Percentiles rank a stretch among this genome's conserved stretches.
Evolutionary conservation across 179 eudicot genomes (phyloP).

Genomic region (Camellia oleifera): DNA sequence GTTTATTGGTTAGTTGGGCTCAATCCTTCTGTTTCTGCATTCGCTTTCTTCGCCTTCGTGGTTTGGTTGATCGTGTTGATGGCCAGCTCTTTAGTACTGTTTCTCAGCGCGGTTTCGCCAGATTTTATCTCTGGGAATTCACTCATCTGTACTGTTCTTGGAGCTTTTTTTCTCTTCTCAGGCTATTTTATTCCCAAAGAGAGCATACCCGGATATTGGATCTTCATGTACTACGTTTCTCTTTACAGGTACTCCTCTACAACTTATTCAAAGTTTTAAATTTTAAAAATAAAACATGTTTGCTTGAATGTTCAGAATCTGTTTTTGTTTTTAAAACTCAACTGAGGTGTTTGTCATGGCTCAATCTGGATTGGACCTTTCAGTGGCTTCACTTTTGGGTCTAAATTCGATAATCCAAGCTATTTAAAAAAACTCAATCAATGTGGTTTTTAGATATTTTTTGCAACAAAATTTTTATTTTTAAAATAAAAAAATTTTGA

Average conservation of each 20-base stretch:
- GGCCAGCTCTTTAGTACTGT: constrained; percentile 94
- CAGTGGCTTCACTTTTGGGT: no score
- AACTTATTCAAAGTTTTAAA: no score
- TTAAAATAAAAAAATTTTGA: no score
- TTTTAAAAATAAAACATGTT: no score
- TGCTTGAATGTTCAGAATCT: no score
- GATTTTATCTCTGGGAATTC: constrained; percentile 93
- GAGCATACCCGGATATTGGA: constrained; percentile 81
- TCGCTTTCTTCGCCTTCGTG: constrained; percentile 55
- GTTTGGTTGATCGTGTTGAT: constrained; percentile 85
- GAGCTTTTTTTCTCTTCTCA: constrained; percentile 84
- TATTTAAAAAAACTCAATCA: no score
- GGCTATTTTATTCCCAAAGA: constrained; percentile 93
- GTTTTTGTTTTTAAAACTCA: no score
- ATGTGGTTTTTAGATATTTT: no score
- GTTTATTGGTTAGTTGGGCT: constrained; percentile 90
- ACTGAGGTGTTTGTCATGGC: no score
- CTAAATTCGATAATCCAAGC: no score
- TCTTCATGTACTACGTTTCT: constrained; percentile 90
- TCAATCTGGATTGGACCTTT: no score
- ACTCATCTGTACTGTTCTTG: constrained; percentile 76
- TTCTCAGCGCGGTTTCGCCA: constrained; percentile 72
- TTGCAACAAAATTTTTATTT: no score
- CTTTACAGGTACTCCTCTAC: constrained; percentile 66
- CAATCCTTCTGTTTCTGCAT: constrained; percentile 62